These are phyloP conservation scores for Stachybotrys chartarum DNA, from an alignment of 2,329 filamentous ascomycete genomes.

Conservation along the genomic window DNA sequence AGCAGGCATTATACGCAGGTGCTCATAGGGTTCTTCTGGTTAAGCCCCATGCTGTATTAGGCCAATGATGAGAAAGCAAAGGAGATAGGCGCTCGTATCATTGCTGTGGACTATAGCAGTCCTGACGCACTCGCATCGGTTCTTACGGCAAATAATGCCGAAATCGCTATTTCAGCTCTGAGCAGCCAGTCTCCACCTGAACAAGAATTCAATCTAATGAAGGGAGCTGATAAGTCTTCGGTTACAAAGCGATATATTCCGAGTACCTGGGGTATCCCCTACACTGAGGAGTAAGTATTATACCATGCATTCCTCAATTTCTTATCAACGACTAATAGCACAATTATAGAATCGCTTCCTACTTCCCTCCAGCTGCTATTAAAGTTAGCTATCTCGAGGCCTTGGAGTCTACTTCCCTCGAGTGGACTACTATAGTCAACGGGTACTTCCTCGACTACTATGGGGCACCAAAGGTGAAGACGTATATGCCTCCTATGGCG, in stretches of 20 bases:
- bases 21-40: background rate
- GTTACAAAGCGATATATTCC: slow-evolving; percentile 4
- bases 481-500: slow-evolving; percentile 28
- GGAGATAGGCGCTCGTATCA: slow-evolving; percentile 14
- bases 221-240: slow-evolving; percentile 25
- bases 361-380: background rate
- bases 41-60: slow-evolving; percentile 3
- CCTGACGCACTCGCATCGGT: slow-evolving; percentile 10
- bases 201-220: slow-evolving; percentile 34
- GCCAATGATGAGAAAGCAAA: slow-evolving; percentile 9
- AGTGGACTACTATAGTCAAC: slow-evolving; percentile 29
- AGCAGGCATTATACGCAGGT: background rate
- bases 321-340: background rate
- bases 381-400: background rate
- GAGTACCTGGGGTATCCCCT: slow-evolving; percentile 1
- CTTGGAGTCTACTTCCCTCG: slow-evolving; percentile 13
- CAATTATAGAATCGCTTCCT: too few relatives aligned
- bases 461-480: slow-evolving; percentile 27
- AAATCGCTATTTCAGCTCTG: slow-evolving; percentile 37
- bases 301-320: too few relatives aligned
- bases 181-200: slow-evolving; percentile 19
- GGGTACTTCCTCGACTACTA: slow-evolving; percentile 41
- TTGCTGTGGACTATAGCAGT: slow-evolving; percentile 20
- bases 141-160: slow-evolving; percentile 28
- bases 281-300: slow-evolving; percentile 3